Conservation (phyloP, 331 rosid genomes). For the Acacia pycnantha region DNA sequence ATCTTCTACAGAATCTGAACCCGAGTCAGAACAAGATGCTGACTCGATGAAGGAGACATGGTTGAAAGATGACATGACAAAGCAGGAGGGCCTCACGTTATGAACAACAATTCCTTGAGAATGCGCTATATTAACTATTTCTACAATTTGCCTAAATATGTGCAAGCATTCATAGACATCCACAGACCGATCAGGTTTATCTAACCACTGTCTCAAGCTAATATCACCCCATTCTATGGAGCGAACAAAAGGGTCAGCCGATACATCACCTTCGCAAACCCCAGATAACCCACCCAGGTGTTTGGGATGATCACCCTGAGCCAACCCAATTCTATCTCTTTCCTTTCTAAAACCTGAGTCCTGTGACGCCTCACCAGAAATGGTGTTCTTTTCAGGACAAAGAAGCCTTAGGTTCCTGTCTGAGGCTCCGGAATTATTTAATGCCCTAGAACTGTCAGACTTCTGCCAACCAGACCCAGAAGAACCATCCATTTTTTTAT, state of each 20-base stretch:
- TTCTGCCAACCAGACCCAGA: slow-evolving; percentile 62
- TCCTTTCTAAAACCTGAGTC: slow-evolving; percentile 51
- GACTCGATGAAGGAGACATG: slow-evolving; percentile 91
- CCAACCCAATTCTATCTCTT: slow-evolving; percentile 49
- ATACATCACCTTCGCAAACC: slow-evolving; percentile 58
- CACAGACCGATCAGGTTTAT: slow-evolving; percentile 67
- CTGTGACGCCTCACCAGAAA: slow-evolving; percentile 48
- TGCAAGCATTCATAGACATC: slow-evolving; percentile 81
- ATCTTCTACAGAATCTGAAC: slow-evolving; percentile 76
- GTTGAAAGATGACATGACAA: slow-evolving; percentile 92
- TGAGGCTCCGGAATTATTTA: slow-evolving; percentile 61
- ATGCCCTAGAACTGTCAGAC: slow-evolving; percentile 62
- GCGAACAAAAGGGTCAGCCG: slow-evolving; percentile 50
- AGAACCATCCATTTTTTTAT: slow-evolving; percentile 76
- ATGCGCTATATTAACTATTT: slow-evolving; percentile 74
- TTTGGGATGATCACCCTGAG: slow-evolving; percentile 41
- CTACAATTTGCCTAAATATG: slow-evolving; percentile 85
- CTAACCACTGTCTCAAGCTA: slow-evolving; percentile 97
- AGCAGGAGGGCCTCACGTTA: slow-evolving; percentile 96
- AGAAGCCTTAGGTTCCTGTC: slow-evolving; percentile 51
- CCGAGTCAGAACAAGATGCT: slow-evolving; percentile 87
- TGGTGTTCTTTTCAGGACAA: slow-evolving; percentile 37
- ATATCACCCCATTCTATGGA: slow-evolving; percentile 72
- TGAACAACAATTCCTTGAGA: slow-evolving; percentile 91
- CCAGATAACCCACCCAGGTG: slow-evolving; percentile 60